Percentiles rank a stretch among this genome's conserved stretches.
phyloP scores from a whole-genome alignment of 1,284 basidiomycete species.

The Sphagnurus paluster region DNA sequence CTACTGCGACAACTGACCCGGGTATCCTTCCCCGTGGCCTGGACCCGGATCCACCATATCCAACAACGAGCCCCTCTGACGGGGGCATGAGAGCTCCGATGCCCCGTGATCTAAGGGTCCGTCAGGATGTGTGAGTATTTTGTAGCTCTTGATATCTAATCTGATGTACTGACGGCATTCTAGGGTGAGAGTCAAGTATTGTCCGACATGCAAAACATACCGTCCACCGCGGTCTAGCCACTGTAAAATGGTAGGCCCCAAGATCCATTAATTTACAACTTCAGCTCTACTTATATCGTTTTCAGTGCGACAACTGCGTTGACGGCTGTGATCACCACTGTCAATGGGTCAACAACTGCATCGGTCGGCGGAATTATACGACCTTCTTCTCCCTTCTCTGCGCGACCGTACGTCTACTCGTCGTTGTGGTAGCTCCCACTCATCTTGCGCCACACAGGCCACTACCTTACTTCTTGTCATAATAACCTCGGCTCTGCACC shows the following conservation, averaged over 20 bases:
- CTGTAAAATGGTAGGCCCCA: conserved; percentile 76
- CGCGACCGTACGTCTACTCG: conserved; percentile 56
- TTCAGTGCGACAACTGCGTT: conserved; percentile 90
- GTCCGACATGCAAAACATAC: conserved; percentile 87
- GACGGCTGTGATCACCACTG: conserved; percentile 92
- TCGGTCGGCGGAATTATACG: conserved; percentile 90
- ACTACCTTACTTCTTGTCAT: conserved; percentile 74
- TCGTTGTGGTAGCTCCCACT: not conserved
- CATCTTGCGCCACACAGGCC: conserved; percentile 42
- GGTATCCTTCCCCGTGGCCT: conserved; percentile 86
- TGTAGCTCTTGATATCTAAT: not conserved
- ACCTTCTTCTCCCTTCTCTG: conserved; percentile 82
- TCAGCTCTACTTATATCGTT: not conserved
- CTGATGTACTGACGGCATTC: conserved; percentile 13
- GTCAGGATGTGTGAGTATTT: conserved; percentile 69
- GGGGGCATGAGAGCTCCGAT: conserved; percentile 64
- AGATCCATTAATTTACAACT: not conserved
- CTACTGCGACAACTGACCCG: conserved; percentile 83
- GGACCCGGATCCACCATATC: conserved; percentile 81
- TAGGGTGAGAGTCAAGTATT: conserved; percentile 88
- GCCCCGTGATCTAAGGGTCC: conserved; percentile 80
- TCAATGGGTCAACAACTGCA: conserved; percentile 93
- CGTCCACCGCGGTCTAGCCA: conserved; percentile 90
- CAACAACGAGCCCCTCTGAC: conserved; percentile 58
- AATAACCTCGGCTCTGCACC: conserved; percentile 79